Conservation (phyloP, 2,329 filamentous ascomycete species). For the Trichocomaceae sp. region DNA sequence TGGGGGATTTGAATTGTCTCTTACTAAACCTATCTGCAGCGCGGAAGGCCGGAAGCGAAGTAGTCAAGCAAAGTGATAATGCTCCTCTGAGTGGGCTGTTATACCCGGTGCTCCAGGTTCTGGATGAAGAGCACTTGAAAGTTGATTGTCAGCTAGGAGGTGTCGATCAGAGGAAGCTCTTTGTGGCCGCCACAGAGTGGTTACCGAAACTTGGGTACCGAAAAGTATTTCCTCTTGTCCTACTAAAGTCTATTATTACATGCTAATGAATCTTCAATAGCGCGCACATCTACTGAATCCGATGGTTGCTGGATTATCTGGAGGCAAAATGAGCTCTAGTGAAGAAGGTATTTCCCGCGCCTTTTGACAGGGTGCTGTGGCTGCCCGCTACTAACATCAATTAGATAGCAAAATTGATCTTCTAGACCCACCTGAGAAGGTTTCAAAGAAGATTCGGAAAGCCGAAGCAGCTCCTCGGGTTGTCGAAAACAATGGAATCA, state of each 20-base stretch:
- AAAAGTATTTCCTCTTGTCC: conserved; percentile 23
- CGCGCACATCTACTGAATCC: conserved; percentile 71
- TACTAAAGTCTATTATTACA: background rate
- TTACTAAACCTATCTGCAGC: too few species aligned
- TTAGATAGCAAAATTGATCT: conserved; percentile 84
- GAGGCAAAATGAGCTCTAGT: conserved; percentile 81
- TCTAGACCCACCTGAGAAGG: conserved; percentile 67
- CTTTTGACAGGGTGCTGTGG: background rate
- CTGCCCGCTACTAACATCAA: background rate
- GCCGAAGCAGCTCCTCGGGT: conserved; percentile 69
- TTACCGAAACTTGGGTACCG: conserved; percentile 80
- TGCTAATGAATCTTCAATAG: conserved; percentile 11
- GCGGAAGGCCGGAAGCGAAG: conserved; percentile 87
- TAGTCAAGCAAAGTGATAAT: conserved; percentile 86
- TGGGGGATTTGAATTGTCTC: too few species aligned
- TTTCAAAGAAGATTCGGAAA: conserved; percentile 80
- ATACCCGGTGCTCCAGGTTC: conserved; percentile 80
- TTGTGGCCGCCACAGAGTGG: conserved; percentile 66
- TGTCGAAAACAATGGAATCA: conserved; percentile 76
- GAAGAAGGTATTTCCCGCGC: conserved; percentile 37
- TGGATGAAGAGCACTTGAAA: conserved; percentile 84
- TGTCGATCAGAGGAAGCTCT: conserved; percentile 69
- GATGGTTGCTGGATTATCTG: conserved; percentile 79
- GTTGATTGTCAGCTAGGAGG: conserved; percentile 83
- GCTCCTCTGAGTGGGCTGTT: conserved; percentile 66